Base-by-base conservation (phyloP, 768 basidiomycete species). In the Pleurotus cornucopiae region DNA sequence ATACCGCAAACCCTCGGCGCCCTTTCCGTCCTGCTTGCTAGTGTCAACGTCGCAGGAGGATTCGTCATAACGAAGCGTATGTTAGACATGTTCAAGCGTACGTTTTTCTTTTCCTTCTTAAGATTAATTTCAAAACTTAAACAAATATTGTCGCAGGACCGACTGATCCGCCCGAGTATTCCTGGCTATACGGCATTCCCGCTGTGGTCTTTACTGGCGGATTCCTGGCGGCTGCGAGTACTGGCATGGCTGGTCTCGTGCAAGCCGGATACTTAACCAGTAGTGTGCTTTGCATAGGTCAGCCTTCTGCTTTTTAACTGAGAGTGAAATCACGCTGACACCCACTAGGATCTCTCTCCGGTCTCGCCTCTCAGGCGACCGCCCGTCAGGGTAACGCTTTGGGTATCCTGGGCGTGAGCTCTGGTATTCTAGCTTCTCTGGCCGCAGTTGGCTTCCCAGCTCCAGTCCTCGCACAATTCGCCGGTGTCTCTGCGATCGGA, bases 71-170 rank as follows among this genome's bases (percentile, higher is more conserved):
- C 91, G 20, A 92, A 92, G 69, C 85, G 91, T 43, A 94, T 94
- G 92, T 74, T 94, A 58, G 90, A 94, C 64, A 91, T 94, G 87
- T 94, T 94, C 70, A 90, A 89, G 72, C 85, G 92, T 88, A 67
- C 59, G 78, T 52, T 6, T 2, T 45, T 21, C 46, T 25, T 3
- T 52, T 25, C 38, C 53, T 3, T 52, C 23, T 34, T 53, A 18
- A 51, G 11, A 16, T 53, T 38, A 14, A 40, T 30, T 30, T 14
- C 18, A 55, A 34, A 11, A 14, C 37, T 25, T 57, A 55, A 55
- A 61, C n/a, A 46, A 12, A 49, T 46, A n/a, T 25, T 34, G 55
- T 6, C 56, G 25, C 61, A 89, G 87, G 88, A 34, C 84, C 85
- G 12, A 85, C 83, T 49, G 92, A 94, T 69, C 92, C 92, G 6